Conservation (phyloP, 352 stramenopile genomes). For the Elongisporangium senticosum region DNA sequence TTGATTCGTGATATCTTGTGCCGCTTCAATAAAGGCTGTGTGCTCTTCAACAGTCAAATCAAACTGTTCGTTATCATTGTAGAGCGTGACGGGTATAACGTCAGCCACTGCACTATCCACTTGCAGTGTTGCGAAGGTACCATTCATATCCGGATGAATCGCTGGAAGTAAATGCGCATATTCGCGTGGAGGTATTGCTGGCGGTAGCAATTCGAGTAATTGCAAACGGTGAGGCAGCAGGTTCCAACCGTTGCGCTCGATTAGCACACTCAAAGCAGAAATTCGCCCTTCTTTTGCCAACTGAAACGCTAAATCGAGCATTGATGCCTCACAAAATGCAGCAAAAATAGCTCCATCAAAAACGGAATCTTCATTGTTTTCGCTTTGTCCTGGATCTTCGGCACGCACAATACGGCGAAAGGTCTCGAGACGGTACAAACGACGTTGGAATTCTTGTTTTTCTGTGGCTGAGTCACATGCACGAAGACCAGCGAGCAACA, state of each 20-base stretch:
- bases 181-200: constrained; percentile 21
- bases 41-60: constrained; percentile 39
- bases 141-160: constrained; percentile 18
- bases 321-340: constrained; percentile 20
- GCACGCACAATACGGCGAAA: constrained; percentile 27
- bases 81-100: constrained; percentile 17
- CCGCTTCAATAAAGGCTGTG: constrained; percentile 15
- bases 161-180: constrained; percentile 53
- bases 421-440: constrained; percentile 43
- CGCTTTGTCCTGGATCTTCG: constrained; percentile 14
- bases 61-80: constrained; percentile 30
- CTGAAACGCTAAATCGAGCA: constrained; percentile 33
- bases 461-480: constrained; percentile 12
- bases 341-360: constrained; percentile 20
- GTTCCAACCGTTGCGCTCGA: constrained; percentile 46
- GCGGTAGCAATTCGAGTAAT: constrained; percentile 41
- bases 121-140: constrained; percentile 7
- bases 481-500: constrained; percentile 40
- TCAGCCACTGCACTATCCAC: constrained; percentile 5
- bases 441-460: constrained; percentile 19
- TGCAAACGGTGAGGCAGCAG: constrained; percentile 39
- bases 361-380: constrained; percentile 19
- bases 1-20: constrained; percentile 16
- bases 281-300: constrained; percentile 49
- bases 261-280: constrained; percentile 32